Conservation (phyloP, 2,329 filamentous ascomycete species). For the Lithohypha guttulata region DNA sequence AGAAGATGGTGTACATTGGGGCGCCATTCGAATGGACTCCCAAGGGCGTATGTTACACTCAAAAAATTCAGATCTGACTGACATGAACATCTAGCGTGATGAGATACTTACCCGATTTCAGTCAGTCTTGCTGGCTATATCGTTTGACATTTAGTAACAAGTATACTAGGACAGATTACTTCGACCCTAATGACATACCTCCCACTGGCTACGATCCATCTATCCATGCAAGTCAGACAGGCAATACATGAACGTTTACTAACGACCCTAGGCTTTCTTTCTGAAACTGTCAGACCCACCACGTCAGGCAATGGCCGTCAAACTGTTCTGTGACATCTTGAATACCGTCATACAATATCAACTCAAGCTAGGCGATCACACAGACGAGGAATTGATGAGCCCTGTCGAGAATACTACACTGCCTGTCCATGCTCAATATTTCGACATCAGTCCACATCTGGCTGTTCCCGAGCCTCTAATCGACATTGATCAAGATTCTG, state of each 20-base stretch:
- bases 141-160: no score
- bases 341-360: slow-evolving; percentile 14
- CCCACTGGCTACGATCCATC: no score
- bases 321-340: slow-evolving; percentile 12
- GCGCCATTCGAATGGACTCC: background rate
- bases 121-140: no score
- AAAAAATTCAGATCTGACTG: no score
- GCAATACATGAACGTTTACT: no score
- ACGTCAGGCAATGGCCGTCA: slow-evolving; percentile 3
- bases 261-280: no score
- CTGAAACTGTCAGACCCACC: no score
- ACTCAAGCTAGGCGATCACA: slow-evolving; percentile 10
- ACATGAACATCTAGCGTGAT: no score
- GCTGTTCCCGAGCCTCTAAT: slow-evolving; percentile 8
- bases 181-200: no score
- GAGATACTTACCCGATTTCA: no score
- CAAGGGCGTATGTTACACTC: slow-evolving; percentile 3
- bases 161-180: no score
- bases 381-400: slow-evolving; percentile 6
- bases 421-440: background rate
- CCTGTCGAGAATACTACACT: background rate
- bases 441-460: background rate
- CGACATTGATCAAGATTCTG: slow-evolving; percentile 14
- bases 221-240: no score
- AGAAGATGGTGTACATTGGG: background rate